Conservation (phyloP, 371 early-diverging fungal species). For the Dichotomocladium elegans region DNA sequence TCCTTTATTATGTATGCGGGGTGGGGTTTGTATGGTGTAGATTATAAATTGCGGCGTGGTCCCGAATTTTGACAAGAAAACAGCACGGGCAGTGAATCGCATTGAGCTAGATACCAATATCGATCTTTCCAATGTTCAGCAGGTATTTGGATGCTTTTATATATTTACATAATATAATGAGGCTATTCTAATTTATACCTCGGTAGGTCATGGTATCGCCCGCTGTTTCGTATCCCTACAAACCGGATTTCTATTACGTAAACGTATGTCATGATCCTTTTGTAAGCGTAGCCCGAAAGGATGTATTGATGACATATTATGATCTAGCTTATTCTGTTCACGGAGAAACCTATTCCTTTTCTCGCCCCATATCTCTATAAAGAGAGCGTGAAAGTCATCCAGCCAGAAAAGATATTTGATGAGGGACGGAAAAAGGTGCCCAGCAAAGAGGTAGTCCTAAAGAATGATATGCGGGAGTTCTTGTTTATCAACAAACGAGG, state of each 20-base stretch:
- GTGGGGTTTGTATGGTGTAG: slow-evolving; percentile 5
- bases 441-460: slow-evolving; percentile 44
- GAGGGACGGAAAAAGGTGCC: slow-evolving; percentile 34
- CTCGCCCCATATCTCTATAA: slow-evolving; percentile 62
- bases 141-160: no score
- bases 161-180: background rate
- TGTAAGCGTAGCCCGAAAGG: background rate
- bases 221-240: slow-evolving; percentile 49
- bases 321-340: slow-evolving; percentile 49
- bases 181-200: background rate
- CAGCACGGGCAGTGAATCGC: slow-evolving; percentile 53
- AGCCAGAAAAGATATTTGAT: slow-evolving; percentile 34
- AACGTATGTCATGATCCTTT: slow-evolving; percentile 37
- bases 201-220: slow-evolving; percentile 58
- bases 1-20: background rate
- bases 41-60: slow-evolving; percentile 62
- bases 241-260: slow-evolving; percentile 51
- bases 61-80: slow-evolving; percentile 48
- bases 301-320: background rate
- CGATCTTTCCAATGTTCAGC: slow-evolving; percentile 51
- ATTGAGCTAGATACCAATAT: slow-evolving; percentile 52
- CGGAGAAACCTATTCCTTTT: slow-evolving; percentile 49
- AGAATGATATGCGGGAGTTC: slow-evolving; percentile 64
- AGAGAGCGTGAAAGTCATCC: slow-evolving; percentile 42
- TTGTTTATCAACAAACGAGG: slow-evolving; percentile 61